phyloP scores from a whole-genome alignment of 2,329 filamentous ascomycete genomes.

The Epichloe baconii region DNA sequence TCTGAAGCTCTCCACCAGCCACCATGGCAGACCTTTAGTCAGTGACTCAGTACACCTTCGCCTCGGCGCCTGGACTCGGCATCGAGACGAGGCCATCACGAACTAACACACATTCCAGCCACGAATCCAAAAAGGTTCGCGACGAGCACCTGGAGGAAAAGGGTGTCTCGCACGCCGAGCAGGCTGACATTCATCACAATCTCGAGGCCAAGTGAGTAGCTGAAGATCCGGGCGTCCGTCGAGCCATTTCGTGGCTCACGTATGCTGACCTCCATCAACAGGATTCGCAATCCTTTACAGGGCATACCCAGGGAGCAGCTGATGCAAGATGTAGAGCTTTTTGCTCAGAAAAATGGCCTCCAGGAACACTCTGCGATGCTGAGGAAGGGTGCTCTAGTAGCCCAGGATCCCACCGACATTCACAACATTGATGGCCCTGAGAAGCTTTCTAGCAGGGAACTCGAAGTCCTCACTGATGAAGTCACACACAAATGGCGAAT shows the following conservation, averaged over 20 bases:
- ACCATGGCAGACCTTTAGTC: conserved; percentile 14
- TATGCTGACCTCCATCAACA: conserved; percentile 9
- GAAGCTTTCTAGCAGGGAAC: conserved; percentile 43
- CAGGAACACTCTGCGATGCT: conserved; percentile 43
- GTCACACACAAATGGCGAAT: conserved; percentile 53
- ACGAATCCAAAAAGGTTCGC: conserved; percentile 8
- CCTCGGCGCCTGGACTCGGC: background rate
- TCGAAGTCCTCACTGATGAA: conserved; percentile 45
- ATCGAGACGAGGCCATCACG: background rate
- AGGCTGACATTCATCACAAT: conserved; percentile 25
- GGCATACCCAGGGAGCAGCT: conserved; percentile 38
- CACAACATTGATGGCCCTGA: conserved; percentile 40
- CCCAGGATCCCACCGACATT: conserved; percentile 41
- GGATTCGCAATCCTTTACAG: conserved; percentile 33
- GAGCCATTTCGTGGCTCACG: background rate
- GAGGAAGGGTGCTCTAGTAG: conserved; percentile 42
- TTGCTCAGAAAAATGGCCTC: conserved; percentile 47
- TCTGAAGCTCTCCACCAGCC: conserved; percentile 1
- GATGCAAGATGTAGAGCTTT: conserved; percentile 44
- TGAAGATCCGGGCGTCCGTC: no score
- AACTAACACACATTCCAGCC: conserved; percentile 4
- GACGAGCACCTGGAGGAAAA: conserved; percentile 16
- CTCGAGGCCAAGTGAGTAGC: conserved; percentile 30
- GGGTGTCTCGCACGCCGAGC: conserved; percentile 14
- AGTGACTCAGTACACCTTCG: background rate